Conservation (phyloP, 345 rosid genomes). For the Linum usitatissimum region DNA sequence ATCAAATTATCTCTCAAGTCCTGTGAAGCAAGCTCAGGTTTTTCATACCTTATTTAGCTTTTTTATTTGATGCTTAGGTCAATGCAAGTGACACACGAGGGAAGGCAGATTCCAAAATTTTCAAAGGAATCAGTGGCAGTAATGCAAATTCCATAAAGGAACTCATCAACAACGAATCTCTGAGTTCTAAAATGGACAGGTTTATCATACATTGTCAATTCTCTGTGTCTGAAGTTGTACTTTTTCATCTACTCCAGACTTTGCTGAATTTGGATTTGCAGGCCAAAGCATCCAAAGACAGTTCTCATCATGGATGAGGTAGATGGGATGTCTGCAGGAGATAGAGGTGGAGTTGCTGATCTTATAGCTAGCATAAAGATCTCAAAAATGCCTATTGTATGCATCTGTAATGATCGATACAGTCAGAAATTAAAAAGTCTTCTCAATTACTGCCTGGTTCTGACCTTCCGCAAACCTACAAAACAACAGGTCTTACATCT, state of each 20-base stretch:
- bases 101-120: slow-evolving; percentile 70
- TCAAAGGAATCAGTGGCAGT: slow-evolving; percentile 92
- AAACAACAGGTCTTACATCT: slow-evolving; percentile 64
- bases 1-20: slow-evolving; percentile 4
- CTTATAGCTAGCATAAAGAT: slow-evolving; percentile 93
- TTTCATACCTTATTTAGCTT: neutral
- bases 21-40: slow-evolving; percentile 10
- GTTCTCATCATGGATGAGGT: slow-evolving; percentile 99
- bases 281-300: slow-evolving; percentile 62
- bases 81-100: slow-evolving; percentile 99
- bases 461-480: slow-evolving; percentile 82
- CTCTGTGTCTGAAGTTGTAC: neutral
- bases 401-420: slow-evolving; percentile 96
- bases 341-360: slow-evolving; percentile 95
- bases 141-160: slow-evolving; percentile 92
- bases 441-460: slow-evolving; percentile 69
- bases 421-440: slow-evolving; percentile 97
- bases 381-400: slow-evolving; percentile 88
- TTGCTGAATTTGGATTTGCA: slow-evolving; percentile 22
- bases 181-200: slow-evolving; percentile 55
- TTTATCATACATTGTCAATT: slow-evolving; percentile 14
- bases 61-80: slow-evolving; percentile 35
- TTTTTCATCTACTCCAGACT: neutral
- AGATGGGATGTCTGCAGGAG: slow-evolving; percentile 99
- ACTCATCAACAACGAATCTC: slow-evolving; percentile 78